A percentile compares a stretch with the other conserved stretches of the same genome.
Conservation (phyloP, 2,329 filamentous ascomycete genomes). For the Aureobasidium sp. region DNA sequence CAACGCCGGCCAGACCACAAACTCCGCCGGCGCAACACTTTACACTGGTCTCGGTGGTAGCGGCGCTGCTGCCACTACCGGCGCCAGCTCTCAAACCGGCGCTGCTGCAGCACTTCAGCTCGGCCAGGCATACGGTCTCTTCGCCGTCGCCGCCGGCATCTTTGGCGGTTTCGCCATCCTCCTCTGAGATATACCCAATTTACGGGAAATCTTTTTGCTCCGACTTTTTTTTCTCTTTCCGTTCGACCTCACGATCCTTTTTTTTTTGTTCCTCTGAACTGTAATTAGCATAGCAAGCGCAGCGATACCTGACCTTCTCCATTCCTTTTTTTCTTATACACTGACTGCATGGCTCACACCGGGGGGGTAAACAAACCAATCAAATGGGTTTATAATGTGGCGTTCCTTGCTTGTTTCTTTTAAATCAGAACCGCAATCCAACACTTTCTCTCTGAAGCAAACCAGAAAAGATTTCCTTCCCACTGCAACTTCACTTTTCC, state of each 20-base stretch:
- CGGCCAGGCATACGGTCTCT: conserved; percentile 50
- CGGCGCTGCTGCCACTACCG: conserved; percentile 19
- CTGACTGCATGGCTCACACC: background rate
- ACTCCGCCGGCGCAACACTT: conserved; percentile 32
- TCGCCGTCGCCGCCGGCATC: conserved; percentile 47
- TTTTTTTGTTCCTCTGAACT: background rate
- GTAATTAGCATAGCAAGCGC: conserved; percentile 14
- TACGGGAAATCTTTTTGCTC: background rate
- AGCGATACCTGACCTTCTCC: conserved; percentile 7
- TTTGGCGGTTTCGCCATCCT: conserved; percentile 50
- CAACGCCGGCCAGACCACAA: conserved; percentile 16
- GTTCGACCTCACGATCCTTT: background rate
- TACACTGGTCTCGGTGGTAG: conserved; percentile 38
- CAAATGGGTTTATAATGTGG: background rate
- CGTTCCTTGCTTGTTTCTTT: background rate
- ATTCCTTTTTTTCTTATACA: background rate
- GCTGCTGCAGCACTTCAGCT: conserved; percentile 43
- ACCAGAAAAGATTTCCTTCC: too few relatives aligned
- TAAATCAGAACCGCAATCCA: background rate
- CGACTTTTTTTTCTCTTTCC: background rate
- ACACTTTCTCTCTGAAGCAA: too few relatives aligned
- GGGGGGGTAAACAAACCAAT: background rate
- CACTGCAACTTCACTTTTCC: too few relatives aligned
- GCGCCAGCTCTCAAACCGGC: conserved; percentile 21
- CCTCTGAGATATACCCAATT: conserved; percentile 27